phyloP scores from a whole-genome alignment of 2,329 filamentous ascomycete genomes.

The Neofusicoccum ribis region DNA sequence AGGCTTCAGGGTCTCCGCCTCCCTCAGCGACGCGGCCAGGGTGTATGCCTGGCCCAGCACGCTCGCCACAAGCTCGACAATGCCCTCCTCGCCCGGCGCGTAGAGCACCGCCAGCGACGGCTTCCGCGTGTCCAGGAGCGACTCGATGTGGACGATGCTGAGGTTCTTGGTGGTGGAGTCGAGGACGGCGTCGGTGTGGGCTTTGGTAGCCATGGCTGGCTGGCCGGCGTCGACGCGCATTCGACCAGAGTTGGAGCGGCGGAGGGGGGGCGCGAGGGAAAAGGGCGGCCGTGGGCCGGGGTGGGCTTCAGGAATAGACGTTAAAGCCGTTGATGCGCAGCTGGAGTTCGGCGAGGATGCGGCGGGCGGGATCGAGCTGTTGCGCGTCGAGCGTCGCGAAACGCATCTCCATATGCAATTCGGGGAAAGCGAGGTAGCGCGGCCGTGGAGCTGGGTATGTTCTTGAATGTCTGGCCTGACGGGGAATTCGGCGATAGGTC shows the following conservation, averaged over 20 bases:
- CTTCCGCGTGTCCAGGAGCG: constrained; percentile 30
- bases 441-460: constrained; percentile 16
- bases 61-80: constrained; percentile 74
- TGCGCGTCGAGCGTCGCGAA: constrained; percentile 15
- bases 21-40: constrained; percentile 57
- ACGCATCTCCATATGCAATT: constrained; percentile 18
- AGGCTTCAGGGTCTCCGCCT: constrained; percentile 56
- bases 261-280: neutral
- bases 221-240: constrained; percentile 18
- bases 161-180: constrained; percentile 33
- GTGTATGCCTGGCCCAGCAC: constrained; percentile 73
- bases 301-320: constrained; percentile 38
- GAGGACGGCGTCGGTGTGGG: constrained; percentile 32
- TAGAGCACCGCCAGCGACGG: constrained; percentile 60
- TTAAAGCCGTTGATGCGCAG: constrained; percentile 46
- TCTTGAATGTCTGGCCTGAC: constrained; percentile 19
- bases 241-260: constrained; percentile 20
- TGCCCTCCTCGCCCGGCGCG: constrained; percentile 69
- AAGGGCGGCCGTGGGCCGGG: neutral
- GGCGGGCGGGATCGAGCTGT: constrained; percentile 26
- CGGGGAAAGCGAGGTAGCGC: constrained; percentile 13
- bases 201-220: constrained; percentile 37
- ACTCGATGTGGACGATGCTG: constrained; percentile 36
- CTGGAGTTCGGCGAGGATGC: constrained; percentile 41
- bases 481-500: constrained; percentile 17